Evolutionary conservation across 2,329 filamentous ascomycete genomes (phyloP).

Genomic region (Furcasterigmium sp.): DNA sequence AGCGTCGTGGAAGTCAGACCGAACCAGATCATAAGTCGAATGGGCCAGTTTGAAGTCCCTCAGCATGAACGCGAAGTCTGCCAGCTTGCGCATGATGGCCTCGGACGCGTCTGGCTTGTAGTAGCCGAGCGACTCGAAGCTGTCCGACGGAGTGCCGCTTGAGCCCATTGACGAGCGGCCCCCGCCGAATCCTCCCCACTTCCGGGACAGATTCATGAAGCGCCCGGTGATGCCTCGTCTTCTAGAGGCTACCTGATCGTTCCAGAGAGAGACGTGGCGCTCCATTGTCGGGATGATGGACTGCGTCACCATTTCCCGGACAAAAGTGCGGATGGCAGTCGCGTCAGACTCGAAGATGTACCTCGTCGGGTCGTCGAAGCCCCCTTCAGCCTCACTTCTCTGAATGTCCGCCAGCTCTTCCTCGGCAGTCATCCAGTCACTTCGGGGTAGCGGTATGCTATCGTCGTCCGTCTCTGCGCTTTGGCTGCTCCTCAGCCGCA

Average conservation of each 20-base stretch:
- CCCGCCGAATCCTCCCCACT: slow-evolving; percentile 77
- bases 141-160: slow-evolving; percentile 41
- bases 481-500: slow-evolving; percentile 78
- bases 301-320: slow-evolving; percentile 92
- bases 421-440: slow-evolving; percentile 82
- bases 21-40: slow-evolving; percentile 85
- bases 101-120: slow-evolving; percentile 82
- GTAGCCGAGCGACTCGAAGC: slow-evolving; percentile 77
- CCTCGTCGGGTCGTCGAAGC: slow-evolving; percentile 65
- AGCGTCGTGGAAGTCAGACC: slow-evolving; percentile 85
- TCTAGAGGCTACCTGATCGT: slow-evolving; percentile 91
- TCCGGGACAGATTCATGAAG: slow-evolving; percentile 91
- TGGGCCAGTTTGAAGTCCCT: slow-evolving; percentile 92
- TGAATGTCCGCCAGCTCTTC: slow-evolving; percentile 78
- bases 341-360: slow-evolving; percentile 92
- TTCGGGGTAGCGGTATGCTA: slow-evolving; percentile 72
- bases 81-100: slow-evolving; percentile 86
- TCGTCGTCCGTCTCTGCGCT: slow-evolving; percentile 90
- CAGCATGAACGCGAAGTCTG: slow-evolving; percentile 95
- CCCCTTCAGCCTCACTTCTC: slow-evolving; percentile 61
- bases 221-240: slow-evolving; percentile 83
- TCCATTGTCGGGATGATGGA: slow-evolving; percentile 97
- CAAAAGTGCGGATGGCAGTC: slow-evolving; percentile 79
- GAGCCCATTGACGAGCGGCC: slow-evolving; percentile 53
- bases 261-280: slow-evolving; percentile 84